Evolutionary conservation across 768 basidiomycete species (phyloP).

Genomic region (Lentinula sp.): DNA sequence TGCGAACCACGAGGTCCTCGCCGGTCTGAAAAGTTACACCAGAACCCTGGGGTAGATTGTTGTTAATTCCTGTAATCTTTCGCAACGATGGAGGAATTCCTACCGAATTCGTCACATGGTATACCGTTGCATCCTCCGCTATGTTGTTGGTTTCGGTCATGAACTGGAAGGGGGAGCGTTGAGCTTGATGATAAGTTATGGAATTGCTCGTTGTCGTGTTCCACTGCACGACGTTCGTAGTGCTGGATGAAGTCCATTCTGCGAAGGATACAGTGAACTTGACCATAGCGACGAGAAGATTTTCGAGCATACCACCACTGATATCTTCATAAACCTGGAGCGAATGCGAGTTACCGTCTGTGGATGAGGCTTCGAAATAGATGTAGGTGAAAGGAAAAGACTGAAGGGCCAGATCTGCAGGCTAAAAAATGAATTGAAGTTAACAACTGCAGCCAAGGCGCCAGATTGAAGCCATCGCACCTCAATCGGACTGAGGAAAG

Average conservation of each 20-base stretch:
- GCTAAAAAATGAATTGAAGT: constrained; percentile 20
- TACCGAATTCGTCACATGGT: constrained; percentile 28
- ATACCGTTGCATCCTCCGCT: constrained; percentile 44
- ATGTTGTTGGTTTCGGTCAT: constrained; percentile 32
- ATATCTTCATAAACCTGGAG: constrained; percentile 45
- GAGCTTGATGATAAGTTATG: constrained; percentile 38
- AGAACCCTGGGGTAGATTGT: background rate
- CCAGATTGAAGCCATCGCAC: background rate
- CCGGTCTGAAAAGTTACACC: constrained; percentile 35
- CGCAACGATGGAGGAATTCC: background rate
- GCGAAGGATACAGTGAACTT: background rate
- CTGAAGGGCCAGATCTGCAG: constrained; percentile 39
- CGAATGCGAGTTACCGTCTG: constrained; percentile 29
- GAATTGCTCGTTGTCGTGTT: constrained; percentile 26
- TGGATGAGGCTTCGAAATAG: constrained; percentile 27
- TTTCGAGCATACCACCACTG: constrained; percentile 18
- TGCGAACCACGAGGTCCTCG: constrained; percentile 30
- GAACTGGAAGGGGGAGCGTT: constrained; percentile 23
- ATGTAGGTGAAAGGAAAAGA: constrained; percentile 51
- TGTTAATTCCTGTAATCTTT: background rate
- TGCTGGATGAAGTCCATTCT: constrained; percentile 30
- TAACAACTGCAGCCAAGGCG: background rate
- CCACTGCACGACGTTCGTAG: constrained; percentile 36
- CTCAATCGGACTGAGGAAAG: constrained; percentile 13
- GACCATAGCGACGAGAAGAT: too few species aligned